Base-by-base conservation (phyloP, 352 stramenopile species). In the Saprolegnia diclina region DNA sequence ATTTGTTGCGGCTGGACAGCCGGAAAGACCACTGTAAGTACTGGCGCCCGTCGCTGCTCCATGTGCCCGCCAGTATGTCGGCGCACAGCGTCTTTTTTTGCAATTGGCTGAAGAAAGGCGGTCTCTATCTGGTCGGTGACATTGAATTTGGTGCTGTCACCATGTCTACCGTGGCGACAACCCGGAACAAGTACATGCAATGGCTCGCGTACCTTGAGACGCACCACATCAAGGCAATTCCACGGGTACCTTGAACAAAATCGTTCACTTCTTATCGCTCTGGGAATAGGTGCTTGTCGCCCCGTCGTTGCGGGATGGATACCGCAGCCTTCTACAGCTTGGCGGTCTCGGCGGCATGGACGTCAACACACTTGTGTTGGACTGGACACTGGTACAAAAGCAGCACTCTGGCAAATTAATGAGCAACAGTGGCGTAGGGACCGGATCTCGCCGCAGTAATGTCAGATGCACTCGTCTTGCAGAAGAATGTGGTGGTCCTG, bases 61-160 rank as follows among this genome's bases (percentile, higher is more conserved):
- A 91, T n/a, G 75, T 90, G 22, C 78, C 80, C 32, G 76, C 73
- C 19, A 68, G 76, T 7, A 82, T 81, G 53, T 64, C 75, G 26
- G 71, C 64, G 14, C 21, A 73, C 0, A 71, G 81, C 65, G 73
- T 92, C 18, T 75, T 77, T 22, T 73, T 92, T n/a, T 88, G 81
- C 72, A 84, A 90, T 69, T 81, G 74, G 21, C 75, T 94, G 5
- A 94, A 94, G 70, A 94, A 94, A 69, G 85, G 85, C 19, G 85
- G 85, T 7, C 73, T 94, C 0, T 94, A 88, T 54, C 73, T 92
- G 29, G 79, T 94, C 19, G 84, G 82, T 22, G 78, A 78, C 22
- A 79, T 91, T 16, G 67, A 90, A 1, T 52, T 73, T 0, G 78
- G 78, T 0, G 71, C 84, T 11, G 82, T 88, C 72, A 67, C 70